Evolutionary conservation across 2,329 filamentous ascomycete genomes (phyloP), one percentile per base, ranked within the genome.

Genomic region (Aurifilum marmelostoma): DNA sequence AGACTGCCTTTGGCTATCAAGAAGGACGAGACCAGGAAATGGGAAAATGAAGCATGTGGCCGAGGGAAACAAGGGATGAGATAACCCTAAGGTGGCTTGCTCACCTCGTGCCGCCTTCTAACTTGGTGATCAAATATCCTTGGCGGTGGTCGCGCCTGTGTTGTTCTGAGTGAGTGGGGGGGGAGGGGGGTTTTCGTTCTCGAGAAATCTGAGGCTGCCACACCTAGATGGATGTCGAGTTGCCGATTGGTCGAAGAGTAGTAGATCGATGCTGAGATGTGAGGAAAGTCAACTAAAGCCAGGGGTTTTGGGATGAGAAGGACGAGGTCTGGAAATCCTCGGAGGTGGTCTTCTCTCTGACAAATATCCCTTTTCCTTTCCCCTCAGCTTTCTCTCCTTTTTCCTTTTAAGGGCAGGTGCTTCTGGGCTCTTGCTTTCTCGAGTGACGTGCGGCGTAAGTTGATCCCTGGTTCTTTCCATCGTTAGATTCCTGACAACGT

Each of bases 381-480:
- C n/a, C n/a, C n/a, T n/a, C n/a, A n/a, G n/a, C 37, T 39, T 39
- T 39, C 59, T 27, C 24, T 65, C 27, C 24, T 47, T 70, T 14
- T 61, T n/a, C 43, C 12, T 29, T 67, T 68, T 58, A 47, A n/a
- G 47, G 32, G 52, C 41, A 24, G 58, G 66, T 27, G 14, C 43
- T 63, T 68, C 63, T 47, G 66, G 8, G 54, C 58, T n/a, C 63
- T 68, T 27, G 63, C 29, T 63, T 60, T 56, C 27, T 37, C 21
- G 62, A 58, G 34, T 54, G 37, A 43, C 34, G 9, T 34, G 58
- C 47, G 24, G 56, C 21, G 62, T 65, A 39, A 52, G 50, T 65
- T 62, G 68, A 62, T 54, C 24, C 43, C 47, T 34, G 6, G 56
- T 65, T 70, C 62, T 66, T 50, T 65, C 50, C 56, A 27, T 65